Base-by-base conservation (phyloP, 306 rosid species). In the Parietaria judaica region DNA sequence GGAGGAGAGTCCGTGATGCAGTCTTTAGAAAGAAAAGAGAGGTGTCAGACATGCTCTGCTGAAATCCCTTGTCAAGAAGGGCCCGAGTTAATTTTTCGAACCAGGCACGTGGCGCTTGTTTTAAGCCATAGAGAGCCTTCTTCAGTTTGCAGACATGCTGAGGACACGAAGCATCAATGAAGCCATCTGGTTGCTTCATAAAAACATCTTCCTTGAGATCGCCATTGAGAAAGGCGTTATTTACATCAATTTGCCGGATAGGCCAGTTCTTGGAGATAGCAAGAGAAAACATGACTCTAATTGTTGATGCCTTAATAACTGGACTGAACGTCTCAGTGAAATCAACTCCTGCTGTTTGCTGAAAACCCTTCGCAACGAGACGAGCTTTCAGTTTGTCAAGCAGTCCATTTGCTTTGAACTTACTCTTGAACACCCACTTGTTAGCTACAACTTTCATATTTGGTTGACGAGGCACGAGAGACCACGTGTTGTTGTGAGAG, bases 191-290 rank as follows among this genome's bases (percentile, higher is more conserved):
- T 31, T 55, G 59, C 2, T 1, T 7, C 59, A 55, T 55, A 8
- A 4, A 55, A 16, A 55, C 39, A 17, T 6, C 11, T 12, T 55
- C 38, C 5, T 55, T 37, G 3, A 55, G 9, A 16, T 3, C 35
- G 0, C 59, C 59, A 55, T 55, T 55, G 5, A 23, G 39, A 35
- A 55, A 55, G 38, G 59, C 59, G 34, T 55, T 55, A 35, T 55
- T 55, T 0, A 55, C 13, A n/a, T 55, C 59, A 5, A 55, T 6
- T 23, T 55, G 59, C 1, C 11, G 36, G 0, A 55, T 9, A 0
- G 23, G 38, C 59, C 59, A 55, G 14, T 38, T 38, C 6, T 16
- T 3, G 35, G 59, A 8, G 9, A 55, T 11, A 17, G 59, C 59
- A 49, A 49, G 53, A 4, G 53, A 7, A n/a, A 49, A n/a, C 9